Conservation (phyloP, 805 yeast genomes). For the Tetrapisispora iriomotensis region DNA sequence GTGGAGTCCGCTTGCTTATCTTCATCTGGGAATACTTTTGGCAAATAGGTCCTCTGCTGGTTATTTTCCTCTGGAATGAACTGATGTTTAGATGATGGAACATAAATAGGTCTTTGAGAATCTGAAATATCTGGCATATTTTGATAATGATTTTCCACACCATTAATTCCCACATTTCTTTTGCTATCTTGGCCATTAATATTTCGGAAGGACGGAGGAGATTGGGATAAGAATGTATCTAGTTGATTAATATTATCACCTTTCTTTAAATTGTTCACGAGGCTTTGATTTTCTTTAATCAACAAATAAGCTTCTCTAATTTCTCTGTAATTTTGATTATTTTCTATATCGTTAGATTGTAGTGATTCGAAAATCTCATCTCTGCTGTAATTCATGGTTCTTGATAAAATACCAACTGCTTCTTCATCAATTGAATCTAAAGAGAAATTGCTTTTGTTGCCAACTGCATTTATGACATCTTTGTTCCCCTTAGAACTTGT, state of each 20-base stretch:
- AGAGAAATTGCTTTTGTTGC: constrained; percentile 26
- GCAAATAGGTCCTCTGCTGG: constrained; percentile 28
- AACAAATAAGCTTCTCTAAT: constrained; percentile 78
- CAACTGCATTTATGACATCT: constrained; percentile 2
- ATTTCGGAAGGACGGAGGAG: constrained; percentile 44
- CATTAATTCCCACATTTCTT: neutral
- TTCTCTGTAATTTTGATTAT: constrained; percentile 52
- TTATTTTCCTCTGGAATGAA: constrained; percentile 7
- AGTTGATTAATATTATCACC: constrained; percentile 33
- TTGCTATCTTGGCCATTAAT: neutral
- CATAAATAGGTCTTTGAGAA: constrained; percentile 5
- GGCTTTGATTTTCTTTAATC: constrained; percentile 67
- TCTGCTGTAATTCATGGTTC: constrained; percentile 82
- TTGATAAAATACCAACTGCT: constrained; percentile 61
- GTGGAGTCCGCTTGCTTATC: constrained; percentile 45
- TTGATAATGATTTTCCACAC: neutral
- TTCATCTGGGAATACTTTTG: constrained; percentile 26
- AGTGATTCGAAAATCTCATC: constrained; percentile 75
- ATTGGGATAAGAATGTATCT: constrained; percentile 50
- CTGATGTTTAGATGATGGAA: constrained; percentile 2
- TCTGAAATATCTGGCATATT: constrained; percentile 1
- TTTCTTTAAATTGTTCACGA: constrained; percentile 51
- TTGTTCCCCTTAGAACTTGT: constrained; percentile 6
- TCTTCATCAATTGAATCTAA: constrained; percentile 74
- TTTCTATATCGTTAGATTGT: constrained; percentile 28